These are phyloP conservation scores for Triticum dicoccoides DNA, from an alignment of 176 grass and related monocot species.

Conservation along the genomic window DNA sequence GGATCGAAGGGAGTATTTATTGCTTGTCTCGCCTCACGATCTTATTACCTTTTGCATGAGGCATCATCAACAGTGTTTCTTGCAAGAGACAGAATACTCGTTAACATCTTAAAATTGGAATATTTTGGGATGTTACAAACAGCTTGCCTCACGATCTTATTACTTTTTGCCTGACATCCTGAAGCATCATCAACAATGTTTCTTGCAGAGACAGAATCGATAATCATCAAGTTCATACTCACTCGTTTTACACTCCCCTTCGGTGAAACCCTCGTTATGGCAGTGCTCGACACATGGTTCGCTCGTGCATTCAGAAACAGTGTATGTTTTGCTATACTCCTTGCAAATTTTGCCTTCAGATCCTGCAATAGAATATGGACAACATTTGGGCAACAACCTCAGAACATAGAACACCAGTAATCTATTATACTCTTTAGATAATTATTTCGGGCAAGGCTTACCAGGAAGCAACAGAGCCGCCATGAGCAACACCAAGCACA, in stretches of 20 bases:
- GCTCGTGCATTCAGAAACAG: not conserved
- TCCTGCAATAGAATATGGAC: not conserved
- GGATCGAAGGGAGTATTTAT: too few relatives aligned
- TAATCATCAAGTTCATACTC: not conserved
- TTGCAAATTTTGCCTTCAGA: not conserved
- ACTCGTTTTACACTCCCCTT: not conserved
- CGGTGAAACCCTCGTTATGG: not conserved
- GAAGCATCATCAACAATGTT: not conserved
- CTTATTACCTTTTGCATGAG: too few relatives aligned
- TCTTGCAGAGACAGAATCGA: not conserved
- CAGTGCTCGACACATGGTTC: not conserved
- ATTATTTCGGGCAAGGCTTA: not conserved
- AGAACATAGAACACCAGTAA: not conserved
- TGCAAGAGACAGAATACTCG: too few relatives aligned
- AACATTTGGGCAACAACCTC: not conserved
- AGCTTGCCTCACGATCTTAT: not conserved
- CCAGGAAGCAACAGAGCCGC: not conserved
- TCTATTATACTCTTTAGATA: not conserved
- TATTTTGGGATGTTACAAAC: not conserved
- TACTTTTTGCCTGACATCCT: not conserved
- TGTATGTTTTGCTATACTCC: not conserved
- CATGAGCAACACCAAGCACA: not conserved
- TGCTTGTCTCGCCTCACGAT: too few relatives aligned
- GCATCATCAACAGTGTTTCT: too few relatives aligned
- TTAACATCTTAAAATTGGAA: not conserved